A percentile compares a stretch with the other conserved stretches of the same genome.
Conservation (phyloP, 106 monocot species). For the Amphibolis antarctica region DNA sequence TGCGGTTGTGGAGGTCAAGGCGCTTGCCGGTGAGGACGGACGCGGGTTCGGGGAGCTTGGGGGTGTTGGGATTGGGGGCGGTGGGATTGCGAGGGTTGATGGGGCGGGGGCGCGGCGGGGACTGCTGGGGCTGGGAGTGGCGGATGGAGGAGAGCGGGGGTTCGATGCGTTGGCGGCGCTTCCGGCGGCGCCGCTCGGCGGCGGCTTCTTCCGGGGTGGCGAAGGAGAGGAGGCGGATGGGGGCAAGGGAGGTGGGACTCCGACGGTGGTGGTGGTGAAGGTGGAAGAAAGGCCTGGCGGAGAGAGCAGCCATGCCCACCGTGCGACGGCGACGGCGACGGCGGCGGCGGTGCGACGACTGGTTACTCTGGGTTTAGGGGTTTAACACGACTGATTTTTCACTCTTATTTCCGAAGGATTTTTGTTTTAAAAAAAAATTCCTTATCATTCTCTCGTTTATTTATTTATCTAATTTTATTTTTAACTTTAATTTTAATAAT, state of each 20-base stretch:
- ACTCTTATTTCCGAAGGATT: too few species aligned
- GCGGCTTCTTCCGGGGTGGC: conserved; percentile 80
- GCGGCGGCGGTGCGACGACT: too few species aligned
- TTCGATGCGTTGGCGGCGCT: conserved; percentile 84
- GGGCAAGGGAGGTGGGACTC: conserved; percentile 6
- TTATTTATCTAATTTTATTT: too few species aligned
- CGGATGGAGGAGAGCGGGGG: conserved; percentile 62
- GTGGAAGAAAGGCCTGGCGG: conserved; percentile 32
- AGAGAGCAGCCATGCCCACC: too few species aligned
- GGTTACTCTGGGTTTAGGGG: too few species aligned
- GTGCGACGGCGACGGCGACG: too few species aligned
- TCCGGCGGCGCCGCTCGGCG: conserved; percentile 87
- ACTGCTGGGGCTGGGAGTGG: conserved; percentile 12
- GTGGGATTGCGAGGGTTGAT: background rate
- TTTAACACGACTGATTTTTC: too few species aligned
- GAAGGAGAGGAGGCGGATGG: conserved; percentile 58
- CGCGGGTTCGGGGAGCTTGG: conserved; percentile 70
- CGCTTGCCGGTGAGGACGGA: conserved; percentile 57
- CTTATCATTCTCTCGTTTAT: too few species aligned
- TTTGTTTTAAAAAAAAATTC: too few species aligned
- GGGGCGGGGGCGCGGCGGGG: conserved; percentile 15
- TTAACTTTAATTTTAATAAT: too few species aligned
- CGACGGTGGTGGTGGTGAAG: conserved; percentile 10
- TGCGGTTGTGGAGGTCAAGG: conserved; percentile 75
- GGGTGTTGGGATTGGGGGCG: conserved; percentile 47